These are phyloP conservation scores for Pseudozyma tsukubaensis DNA, from an alignment of 1,284 basidiomycete species.

Conservation along the genomic window DNA sequence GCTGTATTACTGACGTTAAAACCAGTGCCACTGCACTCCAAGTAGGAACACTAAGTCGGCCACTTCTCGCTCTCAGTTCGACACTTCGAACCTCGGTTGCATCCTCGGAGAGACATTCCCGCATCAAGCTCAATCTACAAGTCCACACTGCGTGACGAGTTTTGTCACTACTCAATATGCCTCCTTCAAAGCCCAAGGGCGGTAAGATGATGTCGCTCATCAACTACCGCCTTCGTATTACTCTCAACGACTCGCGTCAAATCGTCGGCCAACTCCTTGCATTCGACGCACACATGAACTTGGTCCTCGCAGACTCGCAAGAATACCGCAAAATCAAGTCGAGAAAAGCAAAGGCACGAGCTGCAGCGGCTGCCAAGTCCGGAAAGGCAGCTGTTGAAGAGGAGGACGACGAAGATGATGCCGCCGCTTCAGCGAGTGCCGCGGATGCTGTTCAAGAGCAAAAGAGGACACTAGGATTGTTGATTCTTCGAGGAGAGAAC, in stretches of 20 bases:
- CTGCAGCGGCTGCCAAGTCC: conserved; percentile 37
- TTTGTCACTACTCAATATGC: conserved; percentile 28
- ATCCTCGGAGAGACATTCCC: neutral
- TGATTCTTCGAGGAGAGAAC: conserved; percentile 95
- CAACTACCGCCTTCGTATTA: conserved; percentile 97
- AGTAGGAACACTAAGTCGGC: no score
- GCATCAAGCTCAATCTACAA: neutral
- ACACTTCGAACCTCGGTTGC: no score
- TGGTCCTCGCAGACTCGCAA: conserved; percentile 85
- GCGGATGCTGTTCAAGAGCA: conserved; percentile 80
- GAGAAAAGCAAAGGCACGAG: conserved; percentile 51
- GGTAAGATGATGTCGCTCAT: conserved; percentile 94
- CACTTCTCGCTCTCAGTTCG: no score
- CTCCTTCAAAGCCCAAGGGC: conserved; percentile 64
- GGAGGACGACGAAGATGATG: conserved; percentile 58
- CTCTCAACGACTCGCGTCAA: conserved; percentile 95
- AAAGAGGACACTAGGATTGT: conserved; percentile 93
- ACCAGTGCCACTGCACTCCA: no score
- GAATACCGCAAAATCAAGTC: conserved; percentile 66
- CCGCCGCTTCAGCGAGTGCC: conserved; percentile 21
- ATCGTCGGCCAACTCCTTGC: conserved; percentile 98
- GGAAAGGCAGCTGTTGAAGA: conserved; percentile 48
- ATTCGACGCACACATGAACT: conserved; percentile 99
- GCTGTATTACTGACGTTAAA: no score
- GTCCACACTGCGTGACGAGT: neutral